Conservation (phyloP, 495 filamentous ascomycete species). For the Aspergillus taichungensis region DNA sequence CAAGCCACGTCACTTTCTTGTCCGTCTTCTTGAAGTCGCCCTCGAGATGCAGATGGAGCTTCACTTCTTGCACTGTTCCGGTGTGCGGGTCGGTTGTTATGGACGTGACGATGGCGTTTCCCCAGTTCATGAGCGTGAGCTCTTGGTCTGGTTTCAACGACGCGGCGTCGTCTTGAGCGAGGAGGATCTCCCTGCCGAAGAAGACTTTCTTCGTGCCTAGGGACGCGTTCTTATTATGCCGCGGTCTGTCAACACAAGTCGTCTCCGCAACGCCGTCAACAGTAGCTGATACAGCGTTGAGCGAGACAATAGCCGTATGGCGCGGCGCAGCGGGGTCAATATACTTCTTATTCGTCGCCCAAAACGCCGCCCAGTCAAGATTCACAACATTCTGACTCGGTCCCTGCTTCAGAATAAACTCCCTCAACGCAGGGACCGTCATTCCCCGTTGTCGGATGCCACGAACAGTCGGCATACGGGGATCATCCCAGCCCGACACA, state of each 20-base stretch:
- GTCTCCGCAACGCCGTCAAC: constrained; percentile 55
- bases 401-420: constrained; percentile 78
- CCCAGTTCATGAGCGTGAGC: constrained; percentile 82
- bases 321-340: constrained; percentile 72
- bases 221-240: constrained; percentile 68
- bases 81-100: constrained; percentile 40
- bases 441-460: constrained; percentile 72
- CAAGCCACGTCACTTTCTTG: constrained; percentile 84
- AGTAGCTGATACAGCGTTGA: constrained; percentile 51
- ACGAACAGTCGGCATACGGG: constrained; percentile 76
- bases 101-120: constrained; percentile 66
- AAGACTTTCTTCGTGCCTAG: constrained; percentile 68
- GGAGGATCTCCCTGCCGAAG: constrained; percentile 51
- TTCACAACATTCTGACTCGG: constrained; percentile 72
- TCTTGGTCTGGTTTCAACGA: constrained; percentile 66
- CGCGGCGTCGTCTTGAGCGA: constrained; percentile 70
- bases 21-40: constrained; percentile 73
- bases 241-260: constrained; percentile 55
- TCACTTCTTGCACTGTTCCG: constrained; percentile 48
- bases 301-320: constrained; percentile 60
- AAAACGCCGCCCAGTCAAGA: constrained; percentile 74
- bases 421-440: constrained; percentile 67
- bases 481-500: constrained; percentile 83
- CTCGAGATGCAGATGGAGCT: constrained; percentile 63
- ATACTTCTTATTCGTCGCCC: constrained; percentile 79